Evolutionary conservation across 169 alveolate species (phyloP), one percentile per base, ranked within the genome.

Genomic region (Sarcocystis neurona): DNA sequence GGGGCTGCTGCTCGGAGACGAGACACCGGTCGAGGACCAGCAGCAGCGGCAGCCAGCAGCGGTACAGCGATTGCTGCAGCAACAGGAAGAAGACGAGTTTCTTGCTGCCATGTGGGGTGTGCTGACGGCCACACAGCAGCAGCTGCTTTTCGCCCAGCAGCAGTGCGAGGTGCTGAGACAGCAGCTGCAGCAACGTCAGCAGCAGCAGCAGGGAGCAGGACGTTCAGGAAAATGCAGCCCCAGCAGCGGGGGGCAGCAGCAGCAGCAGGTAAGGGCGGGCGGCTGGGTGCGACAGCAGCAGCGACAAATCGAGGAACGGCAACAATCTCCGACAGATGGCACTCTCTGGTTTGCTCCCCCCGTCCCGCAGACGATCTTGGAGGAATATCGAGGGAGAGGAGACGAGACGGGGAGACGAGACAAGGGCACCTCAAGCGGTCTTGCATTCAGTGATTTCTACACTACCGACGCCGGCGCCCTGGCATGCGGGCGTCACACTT

Each of bases 371-470:
- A 39, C 15, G 58, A 23, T 72, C n/a, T 39, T 72, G 27, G 82
- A 72, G 34, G 32, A 39, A 34, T 72, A 72, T 39, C 34, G 41
- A 72, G 82, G 82, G 32, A 47, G 34, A 1, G 82, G 82, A 2
- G 82, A 72, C 34, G 82, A 72, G 4, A 56, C 6, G 39, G 41
- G 75, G 6, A n/a, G 43, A 15, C 39, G 41, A 27, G 37, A n/a
- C 4, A 63, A 41, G 41, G 37, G 46, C 6, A 4, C 75, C 4
- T 32, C 18, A 2, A 41, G n/a, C 75, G 2, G 46, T n/a, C 48
- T 72, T 0, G 56, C 41, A n/a, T 72, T 72, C 53, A 43, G 27
- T 39, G 82, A 72, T n/a, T n/a, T n/a, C n/a, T n/a, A n/a, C 82
- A 39, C 34, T 20, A 32, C 41, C 30, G 82, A 72, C 56, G 58